Evolutionary conservation across 2,329 filamentous ascomycete genomes (phyloP).

Genomic region (Coniella vitis): DNA sequence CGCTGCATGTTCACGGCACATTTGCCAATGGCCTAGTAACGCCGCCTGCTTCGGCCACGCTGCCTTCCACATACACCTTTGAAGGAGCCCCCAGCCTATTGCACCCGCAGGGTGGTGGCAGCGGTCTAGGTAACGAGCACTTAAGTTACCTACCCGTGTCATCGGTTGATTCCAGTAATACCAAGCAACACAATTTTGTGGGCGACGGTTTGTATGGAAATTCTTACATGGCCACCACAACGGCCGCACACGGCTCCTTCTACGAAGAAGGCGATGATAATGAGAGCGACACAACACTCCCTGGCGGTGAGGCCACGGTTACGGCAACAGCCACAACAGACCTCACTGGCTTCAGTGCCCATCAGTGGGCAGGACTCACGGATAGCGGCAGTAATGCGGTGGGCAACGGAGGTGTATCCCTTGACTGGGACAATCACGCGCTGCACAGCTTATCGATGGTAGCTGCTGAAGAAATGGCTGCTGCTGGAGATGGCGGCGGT

Average conservation of each 20-base stretch:
- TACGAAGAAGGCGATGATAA: conserved; percentile 15
- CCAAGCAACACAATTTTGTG: conserved; percentile 21
- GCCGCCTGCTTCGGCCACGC: conserved; percentile 47
- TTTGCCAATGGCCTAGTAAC: conserved; percentile 48
- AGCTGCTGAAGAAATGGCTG: conserved; percentile 8
- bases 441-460: conserved; percentile 11
- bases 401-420: conserved; percentile 2
- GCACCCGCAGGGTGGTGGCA: conserved; percentile 15
- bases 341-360: conserved; percentile 4
- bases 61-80: conserved; percentile 43
- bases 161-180: conserved; percentile 22
- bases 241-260: conserved; percentile 3
- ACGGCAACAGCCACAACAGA: neutral
- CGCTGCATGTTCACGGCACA: conserved; percentile 38
- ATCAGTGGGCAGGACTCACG: conserved; percentile 10
- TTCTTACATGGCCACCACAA: conserved; percentile 22
- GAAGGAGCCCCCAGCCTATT: conserved; percentile 24
- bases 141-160: conserved; percentile 31
- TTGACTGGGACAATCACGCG: conserved; percentile 14
- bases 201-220: conserved; percentile 17
- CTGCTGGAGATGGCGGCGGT: neutral
- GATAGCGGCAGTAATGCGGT: conserved; percentile 5
- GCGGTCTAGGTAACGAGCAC: conserved; percentile 23
- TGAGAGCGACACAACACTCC: conserved; percentile 14
- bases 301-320: neutral